phyloP scores from a whole-genome alignment of 257 asterid species.

The Solanum pimpinellifolium region DNA sequence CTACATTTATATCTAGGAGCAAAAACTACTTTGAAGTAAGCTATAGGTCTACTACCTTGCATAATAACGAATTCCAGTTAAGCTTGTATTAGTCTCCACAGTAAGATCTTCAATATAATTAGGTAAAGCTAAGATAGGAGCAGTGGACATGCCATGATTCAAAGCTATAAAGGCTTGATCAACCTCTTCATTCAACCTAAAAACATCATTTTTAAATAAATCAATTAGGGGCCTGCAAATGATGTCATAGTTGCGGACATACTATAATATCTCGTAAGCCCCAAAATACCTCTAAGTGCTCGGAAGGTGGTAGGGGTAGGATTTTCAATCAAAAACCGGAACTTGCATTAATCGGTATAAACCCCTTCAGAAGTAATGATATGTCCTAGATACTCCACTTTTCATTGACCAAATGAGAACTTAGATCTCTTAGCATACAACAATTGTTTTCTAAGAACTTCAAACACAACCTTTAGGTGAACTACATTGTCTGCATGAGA shows the following conservation, averaged over 20 bases:
- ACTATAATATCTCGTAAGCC: background rate
- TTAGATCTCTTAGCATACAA: background rate
- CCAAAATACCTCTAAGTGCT: background rate
- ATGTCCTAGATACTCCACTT: background rate
- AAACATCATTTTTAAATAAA: too few relatives aligned
- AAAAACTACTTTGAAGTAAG: too few relatives aligned
- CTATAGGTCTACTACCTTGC: too few relatives aligned
- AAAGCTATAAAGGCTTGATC: background rate
- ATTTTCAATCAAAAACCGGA: background rate
- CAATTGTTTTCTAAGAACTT: background rate
- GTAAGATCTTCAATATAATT: too few relatives aligned
- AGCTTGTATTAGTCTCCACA: too few relatives aligned
- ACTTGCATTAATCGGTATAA: background rate
- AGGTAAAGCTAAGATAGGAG: background rate
- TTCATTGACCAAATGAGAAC: background rate
- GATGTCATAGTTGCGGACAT: background rate
- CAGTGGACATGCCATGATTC: background rate
- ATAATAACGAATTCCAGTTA: too few relatives aligned
- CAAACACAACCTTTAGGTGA: background rate
- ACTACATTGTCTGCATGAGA: background rate
- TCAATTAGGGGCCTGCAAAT: background rate
- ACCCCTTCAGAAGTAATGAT: background rate
- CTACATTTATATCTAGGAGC: too few relatives aligned
- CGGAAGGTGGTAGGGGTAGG: background rate
- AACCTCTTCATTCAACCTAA: background rate